These are phyloP conservation scores for Fragilaria crotonensis DNA, from an alignment of 108 stramenopile species.

Conservation along the genomic window DNA sequence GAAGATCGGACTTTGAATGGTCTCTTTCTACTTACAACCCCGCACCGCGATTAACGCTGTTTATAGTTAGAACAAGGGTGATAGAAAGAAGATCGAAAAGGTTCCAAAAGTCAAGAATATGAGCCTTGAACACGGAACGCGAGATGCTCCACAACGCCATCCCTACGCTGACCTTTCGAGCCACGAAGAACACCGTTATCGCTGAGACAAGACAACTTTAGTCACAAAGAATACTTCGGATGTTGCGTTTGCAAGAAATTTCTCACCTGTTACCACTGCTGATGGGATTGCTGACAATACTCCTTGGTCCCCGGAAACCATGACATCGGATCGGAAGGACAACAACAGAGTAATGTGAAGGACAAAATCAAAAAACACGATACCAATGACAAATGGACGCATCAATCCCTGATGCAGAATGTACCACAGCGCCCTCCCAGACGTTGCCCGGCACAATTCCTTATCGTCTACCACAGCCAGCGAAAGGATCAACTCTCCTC, in stretches of 20 bases:
- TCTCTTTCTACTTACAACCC: neutral
- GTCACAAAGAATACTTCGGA: no score
- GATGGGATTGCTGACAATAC: neutral
- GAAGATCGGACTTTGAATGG: neutral
- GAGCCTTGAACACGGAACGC: slow-evolving; percentile 5
- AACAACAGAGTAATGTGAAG: slow-evolving; percentile 24
- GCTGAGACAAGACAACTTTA: neutral
- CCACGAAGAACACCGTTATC: slow-evolving; percentile 2
- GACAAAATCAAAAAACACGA: slow-evolving; percentile 14
- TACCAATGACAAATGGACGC: slow-evolving; percentile 23
- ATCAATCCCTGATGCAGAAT: slow-evolving; percentile 11
- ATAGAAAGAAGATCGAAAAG: slow-evolving; percentile 14
- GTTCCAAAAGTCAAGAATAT: slow-evolving; percentile 15
- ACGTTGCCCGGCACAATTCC: slow-evolving; percentile 14
- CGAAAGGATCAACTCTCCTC: slow-evolving; percentile 16
- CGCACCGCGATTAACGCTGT: neutral
- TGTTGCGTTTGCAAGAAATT: no score
- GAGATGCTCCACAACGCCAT: slow-evolving; percentile 16
- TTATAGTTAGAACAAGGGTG: slow-evolving; percentile 1
- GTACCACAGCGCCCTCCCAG: slow-evolving; percentile 15
- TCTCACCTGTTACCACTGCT: neutral
- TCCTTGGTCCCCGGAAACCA: neutral
- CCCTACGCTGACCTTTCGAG: slow-evolving; percentile 6
- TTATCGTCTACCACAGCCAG: slow-evolving; percentile 11
- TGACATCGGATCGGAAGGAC: slow-evolving; percentile 4